A percentile compares a stretch with the other conserved stretches of the same genome.
Evolutionary conservation across 139 green algal genomes (phyloP).

Genomic region (Spirogloea muscicola): DNA sequence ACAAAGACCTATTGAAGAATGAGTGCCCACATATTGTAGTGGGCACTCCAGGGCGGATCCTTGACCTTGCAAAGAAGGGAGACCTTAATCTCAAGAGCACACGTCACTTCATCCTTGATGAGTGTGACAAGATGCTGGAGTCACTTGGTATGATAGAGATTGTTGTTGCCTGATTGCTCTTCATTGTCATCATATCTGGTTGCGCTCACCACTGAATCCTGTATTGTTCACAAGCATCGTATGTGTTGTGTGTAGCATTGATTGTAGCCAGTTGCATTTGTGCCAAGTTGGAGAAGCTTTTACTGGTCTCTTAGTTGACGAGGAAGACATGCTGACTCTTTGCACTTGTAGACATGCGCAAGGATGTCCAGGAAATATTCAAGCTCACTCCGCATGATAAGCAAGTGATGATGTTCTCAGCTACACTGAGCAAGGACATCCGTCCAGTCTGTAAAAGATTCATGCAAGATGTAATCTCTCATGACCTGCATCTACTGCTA

Average conservation of each 20-base stretch:
- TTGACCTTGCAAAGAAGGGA: slow-evolving; percentile 69
- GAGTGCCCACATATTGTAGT: slow-evolving; percentile 88
- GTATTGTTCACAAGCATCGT: no score
- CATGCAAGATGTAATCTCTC: slow-evolving; percentile 89
- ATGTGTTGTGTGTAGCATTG: no score
- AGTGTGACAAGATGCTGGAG: slow-evolving; percentile 99
- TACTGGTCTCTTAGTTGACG: not conserved
- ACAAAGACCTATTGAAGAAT: slow-evolving; percentile 80
- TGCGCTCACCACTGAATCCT: no score
- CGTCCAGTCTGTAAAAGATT: slow-evolving; percentile 98
- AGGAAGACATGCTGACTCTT: slow-evolving; percentile 7
- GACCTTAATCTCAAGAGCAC: slow-evolving; percentile 78
- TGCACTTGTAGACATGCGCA: slow-evolving; percentile 87
- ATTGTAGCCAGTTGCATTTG: no score
- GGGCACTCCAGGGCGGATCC: slow-evolving; percentile 90
- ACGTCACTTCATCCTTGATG: slow-evolving; percentile 96
- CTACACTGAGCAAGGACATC: slow-evolving; percentile 88
- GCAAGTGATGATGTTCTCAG: slow-evolving; percentile 99
- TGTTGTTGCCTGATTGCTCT: no score
- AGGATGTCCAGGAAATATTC: slow-evolving; percentile 97
- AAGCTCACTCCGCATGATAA: slow-evolving; percentile 97
- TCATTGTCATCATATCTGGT: no score
- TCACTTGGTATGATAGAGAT: slow-evolving; percentile 49
- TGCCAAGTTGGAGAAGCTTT: no score
- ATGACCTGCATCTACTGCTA: no score